phyloP scores from a whole-genome alignment of 192 early-diverging fungal genomes.

The Diversispora eburnea region DNA sequence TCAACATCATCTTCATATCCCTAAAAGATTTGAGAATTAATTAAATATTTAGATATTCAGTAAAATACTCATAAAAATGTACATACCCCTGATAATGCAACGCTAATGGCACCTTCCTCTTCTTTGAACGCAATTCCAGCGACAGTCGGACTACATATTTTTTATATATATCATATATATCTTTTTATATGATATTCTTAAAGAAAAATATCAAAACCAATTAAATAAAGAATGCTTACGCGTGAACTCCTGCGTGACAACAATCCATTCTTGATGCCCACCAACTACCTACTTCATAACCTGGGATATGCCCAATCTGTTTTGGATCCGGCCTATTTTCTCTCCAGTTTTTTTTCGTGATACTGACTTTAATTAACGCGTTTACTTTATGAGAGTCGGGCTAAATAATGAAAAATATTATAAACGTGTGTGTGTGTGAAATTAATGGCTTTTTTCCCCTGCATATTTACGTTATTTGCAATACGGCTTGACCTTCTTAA shows the following conservation, averaged over 20 bases:
- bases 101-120: constrained; percentile 12
- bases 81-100: constrained; percentile 17
- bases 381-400: no score
- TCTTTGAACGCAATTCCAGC: constrained; percentile 8
- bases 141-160: constrained; percentile 4
- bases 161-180: not conserved
- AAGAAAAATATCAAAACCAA: not conserved
- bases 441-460: no score
- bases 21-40: not conserved
- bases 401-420: no score
- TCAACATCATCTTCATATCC: constrained; percentile 29
- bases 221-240: not conserved
- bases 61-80: no score
- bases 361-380: no score
- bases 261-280: constrained; percentile 17
- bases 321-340: constrained; percentile 12
- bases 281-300: constrained; percentile 4
- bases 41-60: no score
- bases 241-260: constrained; percentile 18
- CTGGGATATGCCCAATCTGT: constrained; percentile 8
- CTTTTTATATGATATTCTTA: not conserved
- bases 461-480: not conserved
- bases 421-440: no score
- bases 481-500: not conserved
- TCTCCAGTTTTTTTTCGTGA: not conserved